A percentile compares a stretch with the other conserved stretches of the same genome.
Evolutionary conservation across 805 yeast species (phyloP).

Genomic region (Tetrapisispora iriomotensis): DNA sequence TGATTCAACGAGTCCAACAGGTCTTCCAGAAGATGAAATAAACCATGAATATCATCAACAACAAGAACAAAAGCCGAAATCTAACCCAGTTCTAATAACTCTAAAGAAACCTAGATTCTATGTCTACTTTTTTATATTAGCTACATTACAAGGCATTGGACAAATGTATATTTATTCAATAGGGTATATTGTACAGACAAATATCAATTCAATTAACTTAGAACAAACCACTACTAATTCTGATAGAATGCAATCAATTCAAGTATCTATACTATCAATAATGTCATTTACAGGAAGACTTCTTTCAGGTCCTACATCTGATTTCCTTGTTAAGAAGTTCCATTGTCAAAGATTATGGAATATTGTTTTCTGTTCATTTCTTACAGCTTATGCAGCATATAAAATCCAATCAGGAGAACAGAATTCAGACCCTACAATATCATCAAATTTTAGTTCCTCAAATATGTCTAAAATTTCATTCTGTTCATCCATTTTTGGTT

Average conservation of each 20-base stretch:
- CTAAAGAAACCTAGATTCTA: slow-evolving; percentile 31
- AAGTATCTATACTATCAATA: slow-evolving; percentile 57
- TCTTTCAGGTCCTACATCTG: slow-evolving; percentile 56
- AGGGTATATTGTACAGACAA: slow-evolving; percentile 57
- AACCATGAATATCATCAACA: background rate
- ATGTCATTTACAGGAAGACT: slow-evolving; percentile 59
- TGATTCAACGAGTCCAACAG: background rate
- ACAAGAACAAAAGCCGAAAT: background rate
- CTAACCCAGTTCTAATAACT: background rate
- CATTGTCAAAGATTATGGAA: slow-evolving; percentile 61
- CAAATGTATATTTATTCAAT: slow-evolving; percentile 66
- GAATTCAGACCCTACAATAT: slow-evolving; percentile 2
- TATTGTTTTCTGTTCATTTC: slow-evolving; percentile 33
- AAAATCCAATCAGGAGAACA: slow-evolving; percentile 17
- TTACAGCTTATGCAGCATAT: slow-evolving; percentile 28
- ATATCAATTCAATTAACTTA: slow-evolving; percentile 25
- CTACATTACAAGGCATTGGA: slow-evolving; percentile 52
- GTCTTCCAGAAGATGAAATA: background rate
- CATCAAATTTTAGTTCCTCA: background rate
- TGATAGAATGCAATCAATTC: slow-evolving; percentile 52
- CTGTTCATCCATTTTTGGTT: slow-evolving; percentile 49
- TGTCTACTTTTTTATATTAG: slow-evolving; percentile 44
- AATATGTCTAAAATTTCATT: slow-evolving; percentile 29
- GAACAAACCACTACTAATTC: slow-evolving; percentile 20
- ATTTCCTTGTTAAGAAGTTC: slow-evolving; percentile 41